Conservation (phyloP, 495 filamentous ascomycete genomes). For the Aspergillus biplanus region DNA sequence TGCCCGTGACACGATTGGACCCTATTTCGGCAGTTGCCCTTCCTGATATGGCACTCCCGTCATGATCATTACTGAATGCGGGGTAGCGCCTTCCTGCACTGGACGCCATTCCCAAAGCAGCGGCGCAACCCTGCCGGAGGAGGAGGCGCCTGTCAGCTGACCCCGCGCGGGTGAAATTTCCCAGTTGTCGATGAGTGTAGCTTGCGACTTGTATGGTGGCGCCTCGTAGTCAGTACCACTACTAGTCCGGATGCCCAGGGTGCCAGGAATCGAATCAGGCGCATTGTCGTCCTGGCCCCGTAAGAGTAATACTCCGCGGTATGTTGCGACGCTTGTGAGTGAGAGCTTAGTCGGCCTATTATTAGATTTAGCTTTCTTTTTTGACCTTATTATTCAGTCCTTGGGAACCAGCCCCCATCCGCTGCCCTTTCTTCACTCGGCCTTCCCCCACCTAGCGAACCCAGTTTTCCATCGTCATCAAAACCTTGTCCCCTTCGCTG, state of each 20-base stretch:
- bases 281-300: background rate
- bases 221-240: no score
- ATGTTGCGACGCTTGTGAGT: background rate
- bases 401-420: conserved; percentile 7
- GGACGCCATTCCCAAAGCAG: conserved; percentile 20
- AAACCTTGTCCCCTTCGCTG: background rate
- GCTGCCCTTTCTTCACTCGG: background rate
- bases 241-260: no score
- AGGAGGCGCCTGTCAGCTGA: conserved; percentile 27
- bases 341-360: conserved; percentile 1
- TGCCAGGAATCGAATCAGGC: no score
- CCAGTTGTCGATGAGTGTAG: conserved; percentile 2
- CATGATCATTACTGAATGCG: conserved; percentile 30
- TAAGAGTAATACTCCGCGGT: conserved; percentile 1
- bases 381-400: background rate
- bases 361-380: conserved; percentile 4
- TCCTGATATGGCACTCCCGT: conserved; percentile 17
- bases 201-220: no score
- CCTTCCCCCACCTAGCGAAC: background rate
- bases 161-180: conserved; percentile 27
- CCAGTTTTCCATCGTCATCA: conserved; percentile 5
- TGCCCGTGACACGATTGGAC: background rate
- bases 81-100: conserved; percentile 22
- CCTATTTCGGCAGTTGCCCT: conserved; percentile 6
- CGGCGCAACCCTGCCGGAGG: background rate